phyloP scores from a whole-genome alignment of 805 yeast species.

The Lachancea lanzarotensis region DNA sequence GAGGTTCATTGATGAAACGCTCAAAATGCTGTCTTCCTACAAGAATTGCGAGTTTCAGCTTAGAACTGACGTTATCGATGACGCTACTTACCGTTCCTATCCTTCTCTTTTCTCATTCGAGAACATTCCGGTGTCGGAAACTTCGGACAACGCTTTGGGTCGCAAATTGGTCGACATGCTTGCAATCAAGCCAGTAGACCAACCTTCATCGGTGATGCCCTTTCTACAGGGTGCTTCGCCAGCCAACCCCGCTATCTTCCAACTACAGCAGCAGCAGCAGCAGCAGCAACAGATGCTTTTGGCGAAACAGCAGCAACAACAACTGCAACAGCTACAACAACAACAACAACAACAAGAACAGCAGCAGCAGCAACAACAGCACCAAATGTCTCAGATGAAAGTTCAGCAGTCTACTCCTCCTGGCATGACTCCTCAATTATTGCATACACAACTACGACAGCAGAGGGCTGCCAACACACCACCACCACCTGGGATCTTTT shows the following conservation, averaged over 20 bases:
- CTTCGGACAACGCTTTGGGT: slow-evolving; percentile 28
- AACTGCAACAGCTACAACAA: slow-evolving; percentile 6
- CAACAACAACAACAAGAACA: slow-evolving; percentile 5
- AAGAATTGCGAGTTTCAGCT: slow-evolving; percentile 35
- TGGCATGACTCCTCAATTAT: slow-evolving; percentile 24
- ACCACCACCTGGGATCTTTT: slow-evolving; percentile 69
- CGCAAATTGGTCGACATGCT: slow-evolving; percentile 34
- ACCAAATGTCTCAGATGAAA: not conserved
- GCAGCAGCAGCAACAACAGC: slow-evolving; percentile 6
- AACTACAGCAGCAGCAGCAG: slow-evolving; percentile 28
- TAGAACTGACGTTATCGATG: slow-evolving; percentile 28
- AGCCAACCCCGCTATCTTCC: slow-evolving; percentile 15
- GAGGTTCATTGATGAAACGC: slow-evolving; percentile 43
- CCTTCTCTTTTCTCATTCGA: slow-evolving; percentile 49
- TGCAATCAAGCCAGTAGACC: slow-evolving; percentile 32
- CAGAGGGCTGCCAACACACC: slow-evolving; percentile 46
- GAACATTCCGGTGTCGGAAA: slow-evolving; percentile 32
- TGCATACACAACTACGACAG: slow-evolving; percentile 30
- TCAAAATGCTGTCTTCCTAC: slow-evolving; percentile 37
- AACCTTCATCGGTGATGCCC: slow-evolving; percentile 27
- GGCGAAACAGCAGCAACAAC: slow-evolving; percentile 22
- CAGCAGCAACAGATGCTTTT: slow-evolving; percentile 22
- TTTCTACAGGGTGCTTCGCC: slow-evolving; percentile 23
- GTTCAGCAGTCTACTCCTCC: slow-evolving; percentile 15
- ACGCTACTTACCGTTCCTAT: slow-evolving; percentile 23